Evolutionary conservation across 225 moss, liverwort and hornwort species (phyloP).

Genomic region (Thuidium tamariscinum): DNA sequence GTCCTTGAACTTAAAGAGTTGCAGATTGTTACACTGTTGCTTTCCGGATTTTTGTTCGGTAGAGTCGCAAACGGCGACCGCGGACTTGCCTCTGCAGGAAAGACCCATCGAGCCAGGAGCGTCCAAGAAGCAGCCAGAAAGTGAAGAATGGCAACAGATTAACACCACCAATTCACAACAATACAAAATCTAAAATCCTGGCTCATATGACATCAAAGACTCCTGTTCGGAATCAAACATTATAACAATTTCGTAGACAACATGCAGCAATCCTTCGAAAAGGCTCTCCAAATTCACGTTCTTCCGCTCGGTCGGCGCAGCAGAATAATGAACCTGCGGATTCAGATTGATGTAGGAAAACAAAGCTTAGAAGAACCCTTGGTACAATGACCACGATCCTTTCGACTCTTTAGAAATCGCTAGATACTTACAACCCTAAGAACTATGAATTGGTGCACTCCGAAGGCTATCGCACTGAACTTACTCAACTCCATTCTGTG

Average conservation of each 20-base stretch:
- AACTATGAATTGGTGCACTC: neutral
- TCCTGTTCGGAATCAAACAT: neutral
- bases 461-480: neutral
- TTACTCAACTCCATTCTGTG: too few relatives aligned
- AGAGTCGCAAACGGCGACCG: slow-evolving; percentile 5
- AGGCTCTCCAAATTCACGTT: too few relatives aligned
- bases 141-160: neutral
- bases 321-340: neutral
- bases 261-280: neutral
- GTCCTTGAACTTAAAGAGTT: slow-evolving; percentile 56
- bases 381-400: too few relatives aligned
- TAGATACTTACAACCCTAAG: too few relatives aligned
- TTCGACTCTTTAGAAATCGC: too few relatives aligned
- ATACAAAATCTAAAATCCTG: neutral
- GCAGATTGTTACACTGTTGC: slow-evolving; percentile 1
- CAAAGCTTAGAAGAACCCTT: too few relatives aligned
- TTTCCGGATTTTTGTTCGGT: neutral
- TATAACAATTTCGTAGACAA: neutral
- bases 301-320: neutral
- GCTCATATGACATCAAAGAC: neutral
- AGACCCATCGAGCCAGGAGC: neutral
- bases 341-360: neutral
- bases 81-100: slow-evolving; percentile 12
- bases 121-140: neutral
- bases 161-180: neutral